Base-by-base conservation (phyloP, 1,139 yeast genomes). In the Candida sp. region DNA sequence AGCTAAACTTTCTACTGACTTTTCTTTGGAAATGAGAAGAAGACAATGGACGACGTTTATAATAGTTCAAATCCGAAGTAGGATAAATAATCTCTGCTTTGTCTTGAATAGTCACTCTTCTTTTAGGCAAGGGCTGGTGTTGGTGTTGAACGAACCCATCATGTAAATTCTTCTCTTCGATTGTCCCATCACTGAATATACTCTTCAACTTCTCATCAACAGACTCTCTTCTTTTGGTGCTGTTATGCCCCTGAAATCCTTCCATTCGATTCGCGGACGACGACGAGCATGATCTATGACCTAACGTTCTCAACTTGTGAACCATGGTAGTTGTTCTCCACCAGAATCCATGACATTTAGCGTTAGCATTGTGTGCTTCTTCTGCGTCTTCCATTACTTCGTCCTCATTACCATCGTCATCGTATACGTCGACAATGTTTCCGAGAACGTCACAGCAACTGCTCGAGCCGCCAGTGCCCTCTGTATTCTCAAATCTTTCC, bases 91-190 rank as follows among this genome's bases (percentile, higher is more conserved):
- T 49, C 30, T 50, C 53, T 22, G 45, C 32, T 22, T 48, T 28
- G 37, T 54, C 56, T 45, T 49, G 49, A 27, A 54, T 54, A 2
- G 51, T 49, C 17, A 54, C 56, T 45, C 52, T 48, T 38, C 50
- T 31, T 43, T 51, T 51, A 9, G 51, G 39, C 11, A 34, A 28
- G 11, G 31, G 12, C 25, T 37, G 40, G n/a, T 25, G 42, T 38
- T 38, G 28, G 5, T 34, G 25, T 9, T 34, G n/a, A 26, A 12
- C 25, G 22, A 17, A 22, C 6, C 23, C 37, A 7, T 42, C 33
- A 12, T 12, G 42, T 27, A 43, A 43, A 43, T 43, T 27, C 27
- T 38, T 45, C 33, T 45, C 48, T 25, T 45, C 48, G 23, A 45
- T 37, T 5, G 48, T 37, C 7, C 23, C 43, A 11, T 45, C 48